These are phyloP conservation scores for Apiotrichum gracile DNA, from an alignment of 1,284 basidiomycete genomes.

Conservation along the genomic window DNA sequence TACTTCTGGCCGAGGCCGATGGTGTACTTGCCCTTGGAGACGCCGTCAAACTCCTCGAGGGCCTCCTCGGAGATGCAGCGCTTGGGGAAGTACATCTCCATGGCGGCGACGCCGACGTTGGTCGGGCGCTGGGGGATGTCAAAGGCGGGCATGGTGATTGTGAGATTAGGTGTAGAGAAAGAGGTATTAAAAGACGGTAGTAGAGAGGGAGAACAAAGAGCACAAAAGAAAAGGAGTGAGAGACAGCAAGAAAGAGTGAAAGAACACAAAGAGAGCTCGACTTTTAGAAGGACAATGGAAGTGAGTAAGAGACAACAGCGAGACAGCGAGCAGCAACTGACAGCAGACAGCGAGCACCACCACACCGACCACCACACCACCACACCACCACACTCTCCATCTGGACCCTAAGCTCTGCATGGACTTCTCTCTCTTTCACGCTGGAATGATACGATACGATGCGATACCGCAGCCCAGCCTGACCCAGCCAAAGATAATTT, in stretches of 20 bases:
- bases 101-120: constrained; percentile 85
- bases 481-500: too few species aligned
- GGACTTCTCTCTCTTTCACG: too few species aligned
- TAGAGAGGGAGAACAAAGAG: not conserved
- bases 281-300: not conserved
- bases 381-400: too few species aligned
- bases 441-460: not conserved
- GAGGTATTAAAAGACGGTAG: not conserved
- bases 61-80: constrained; percentile 92
- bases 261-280: not conserved
- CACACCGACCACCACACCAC: too few species aligned
- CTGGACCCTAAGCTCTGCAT: too few species aligned
- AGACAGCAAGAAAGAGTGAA: not conserved
- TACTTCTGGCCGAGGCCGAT: constrained; percentile 97
- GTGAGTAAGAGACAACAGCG: not conserved
- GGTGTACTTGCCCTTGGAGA: constrained; percentile 95
- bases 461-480: too few species aligned
- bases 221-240: not conserved
- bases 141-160: constrained; percentile 24
- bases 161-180: too few species aligned
- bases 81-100: constrained; percentile 91
- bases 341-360: too few species aligned
- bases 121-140: constrained; percentile 60
- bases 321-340: not conserved
- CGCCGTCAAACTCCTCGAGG: constrained; percentile 92